phyloP scores from a whole-genome alignment of 179 eudicot genomes.

The Silene coronaria region DNA sequence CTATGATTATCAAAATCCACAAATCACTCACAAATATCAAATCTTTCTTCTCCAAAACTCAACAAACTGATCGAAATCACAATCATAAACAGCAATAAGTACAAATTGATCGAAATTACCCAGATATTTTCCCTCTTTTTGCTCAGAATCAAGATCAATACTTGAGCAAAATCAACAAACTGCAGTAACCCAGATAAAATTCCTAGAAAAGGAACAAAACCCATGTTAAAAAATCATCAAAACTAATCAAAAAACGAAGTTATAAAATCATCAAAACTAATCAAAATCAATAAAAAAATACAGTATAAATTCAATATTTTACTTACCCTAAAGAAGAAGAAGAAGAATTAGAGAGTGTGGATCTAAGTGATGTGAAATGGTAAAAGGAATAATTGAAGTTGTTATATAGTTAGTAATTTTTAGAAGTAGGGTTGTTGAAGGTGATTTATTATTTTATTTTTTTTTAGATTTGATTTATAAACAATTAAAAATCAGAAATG shows the following conservation, averaged over 20 bases:
- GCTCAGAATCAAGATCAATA: constrained; percentile 22
- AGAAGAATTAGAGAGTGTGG: background rate
- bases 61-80: constrained; percentile 28
- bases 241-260: background rate
- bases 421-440: constrained; percentile 10
- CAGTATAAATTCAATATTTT: background rate
- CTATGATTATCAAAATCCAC: constrained; percentile 10
- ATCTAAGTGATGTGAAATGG: background rate
- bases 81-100: constrained; percentile 20
- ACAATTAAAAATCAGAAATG: background rate
- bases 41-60: constrained; percentile 41
- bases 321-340: background rate
- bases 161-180: constrained; percentile 17
- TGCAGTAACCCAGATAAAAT: constrained; percentile 13
- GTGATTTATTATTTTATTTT: background rate
- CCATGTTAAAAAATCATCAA: background rate
- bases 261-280: background rate
- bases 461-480: background rate
- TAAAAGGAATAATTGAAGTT: background rate
- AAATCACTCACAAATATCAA: constrained; percentile 22
- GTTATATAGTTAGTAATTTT: background rate
- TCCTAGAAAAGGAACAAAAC: background rate
- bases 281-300: background rate
- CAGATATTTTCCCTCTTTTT: constrained; percentile 5
- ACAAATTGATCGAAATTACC: constrained; percentile 29